Evolutionary conservation across 2,329 filamentous ascomycete species (phyloP), one percentile per base, ranked within the genome.

Genomic region (Penicillium concentricum): DNA sequence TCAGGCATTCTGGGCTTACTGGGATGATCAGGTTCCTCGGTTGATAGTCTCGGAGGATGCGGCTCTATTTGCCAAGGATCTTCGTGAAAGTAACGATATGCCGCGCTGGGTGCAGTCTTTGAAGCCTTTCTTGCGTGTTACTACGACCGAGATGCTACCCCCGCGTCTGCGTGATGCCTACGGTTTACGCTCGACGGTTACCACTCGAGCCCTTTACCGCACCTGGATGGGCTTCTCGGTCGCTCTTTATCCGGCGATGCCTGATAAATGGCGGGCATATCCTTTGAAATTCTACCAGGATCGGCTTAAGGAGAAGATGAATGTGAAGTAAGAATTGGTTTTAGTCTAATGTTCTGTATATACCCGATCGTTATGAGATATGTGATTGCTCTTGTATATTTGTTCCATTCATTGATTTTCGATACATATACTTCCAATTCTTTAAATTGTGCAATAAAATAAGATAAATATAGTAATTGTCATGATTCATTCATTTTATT

Each of bases 61-160:
- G 12, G 68, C 69, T 15, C 57, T 60, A 9, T 68, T 74, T 24
- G 72, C 69, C 0, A 59, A 68, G 51, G 68, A 70, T 12, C 59
- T 74, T 9, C 48, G 65, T 8, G 49, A 64, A n/a, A 59, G 64
- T 22, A 63, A 45, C 5, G 62, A 68, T 16, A 59, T 73, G 41
- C 71, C 72, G 0, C 56, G 66, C 2, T 72, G 71, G 68, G 65
- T 71, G 20, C 60, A 65, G 49, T 51, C 62, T 15, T 55, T 71
- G 46, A 73, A 68, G 58, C 69, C 72, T 5, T 66, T 74, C 41
- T 49, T 74, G 53, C 64, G 66, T 4, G 66, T 66, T 8, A 56
- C 67, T 1, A 73, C 70, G 22, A 67, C 71, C 16, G 72, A 74
- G 53, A 69, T 74, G 67, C 62, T 74, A 1, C 72, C 72, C 5